phyloP scores from a whole-genome alignment of 169 alveolate species.

The Cryptosporidium ryanae region DNA sequence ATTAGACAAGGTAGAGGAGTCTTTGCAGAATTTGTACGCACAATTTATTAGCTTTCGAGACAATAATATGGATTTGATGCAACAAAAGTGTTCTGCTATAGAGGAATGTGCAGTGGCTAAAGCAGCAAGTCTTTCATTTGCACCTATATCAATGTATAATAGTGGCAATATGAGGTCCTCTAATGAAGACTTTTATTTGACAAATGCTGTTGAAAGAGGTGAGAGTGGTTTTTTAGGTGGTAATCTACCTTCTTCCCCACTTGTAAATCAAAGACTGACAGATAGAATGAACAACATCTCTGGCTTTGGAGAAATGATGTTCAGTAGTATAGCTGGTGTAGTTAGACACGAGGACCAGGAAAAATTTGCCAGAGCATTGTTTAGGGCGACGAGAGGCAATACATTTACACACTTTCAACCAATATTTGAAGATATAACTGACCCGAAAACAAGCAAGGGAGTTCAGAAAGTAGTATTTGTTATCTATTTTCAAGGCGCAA shows the following conservation, averaged over 20 bases:
- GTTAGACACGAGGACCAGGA: constrained; percentile 89
- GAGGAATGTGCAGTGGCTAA: constrained; percentile 82
- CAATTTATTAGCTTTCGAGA: constrained; percentile 89
- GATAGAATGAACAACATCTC: constrained; percentile 28
- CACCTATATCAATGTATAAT: constrained; percentile 66
- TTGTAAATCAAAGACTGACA: constrained; percentile 24
- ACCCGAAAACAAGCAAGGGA: constrained; percentile 78
- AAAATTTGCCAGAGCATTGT: constrained; percentile 93
- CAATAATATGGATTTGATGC: constrained; percentile 83
- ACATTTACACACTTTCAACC: constrained; percentile 92
- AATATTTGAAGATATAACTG: constrained; percentile 83
- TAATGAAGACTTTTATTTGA: constrained; percentile 50
- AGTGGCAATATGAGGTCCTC: not conserved
- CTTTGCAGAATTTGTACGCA: constrained; percentile 86
- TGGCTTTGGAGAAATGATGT: constrained; percentile 80
- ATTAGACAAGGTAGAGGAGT: constrained; percentile 89
- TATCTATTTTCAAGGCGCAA: constrained; percentile 91
- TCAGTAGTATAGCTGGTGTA: constrained; percentile 92
- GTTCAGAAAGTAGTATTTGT: constrained; percentile 91
- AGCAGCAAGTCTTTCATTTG: constrained; percentile 79
- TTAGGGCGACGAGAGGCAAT: constrained; percentile 97
- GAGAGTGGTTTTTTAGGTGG: constrained; percentile 60
- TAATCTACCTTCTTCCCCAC: constrained; percentile 31
- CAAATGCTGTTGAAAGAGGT: constrained; percentile 67
- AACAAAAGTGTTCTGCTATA: constrained; percentile 87